Base-by-base conservation (phyloP, 2,329 filamentous ascomycete genomes). In the Claviceps quebecensis region DNA sequence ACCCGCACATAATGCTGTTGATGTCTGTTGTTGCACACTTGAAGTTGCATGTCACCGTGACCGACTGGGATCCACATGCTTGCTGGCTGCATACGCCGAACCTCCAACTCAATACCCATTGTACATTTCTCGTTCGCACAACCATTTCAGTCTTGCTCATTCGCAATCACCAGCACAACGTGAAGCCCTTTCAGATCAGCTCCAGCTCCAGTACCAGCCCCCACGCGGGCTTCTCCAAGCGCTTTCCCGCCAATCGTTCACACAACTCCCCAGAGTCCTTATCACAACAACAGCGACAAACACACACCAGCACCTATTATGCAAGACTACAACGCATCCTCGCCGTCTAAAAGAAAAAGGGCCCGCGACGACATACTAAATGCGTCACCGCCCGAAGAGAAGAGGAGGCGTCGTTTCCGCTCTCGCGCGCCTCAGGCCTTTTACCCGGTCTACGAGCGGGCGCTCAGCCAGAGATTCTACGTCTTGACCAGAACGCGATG, bases 391-490 rank as follows among this genome's bases (percentile, higher is more conserved):
- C 46, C 50, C 0, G 55, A 53, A 9, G 69, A 72, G 52, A 70
- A 69, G 56, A 63, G 69, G 14, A 54, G 64, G 3, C 62, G 66
- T 26, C 56, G 55, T 50, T 69, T 67, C 49, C 63, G 69, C 14
- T 13, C 59, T 2, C 53, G 63, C 6, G 55, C 69, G 8, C 67
- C 69, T 1, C 58, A 62, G 38, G 52, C 56, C 11, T 73, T 73
- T 51, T 17, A 59, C 26, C 58, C 62, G 3, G 56, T 72, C 38
- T 71, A 69, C 50, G 55, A 61, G 0, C 64, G 71, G 16, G 71
- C 72, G 4, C 63, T 65, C 1, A 63, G 62, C 2, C 71, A 74
- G 54, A 64, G 69, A 52, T 71, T 77, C 60, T 77, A 68, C 54
- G 69, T 77, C 34, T 65, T 77, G 11, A 63, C 60, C 1, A 68